These are phyloP conservation scores for Leptomonas seymouri DNA, from an alignment of 208 protist genomes.

Conservation along the genomic window DNA sequence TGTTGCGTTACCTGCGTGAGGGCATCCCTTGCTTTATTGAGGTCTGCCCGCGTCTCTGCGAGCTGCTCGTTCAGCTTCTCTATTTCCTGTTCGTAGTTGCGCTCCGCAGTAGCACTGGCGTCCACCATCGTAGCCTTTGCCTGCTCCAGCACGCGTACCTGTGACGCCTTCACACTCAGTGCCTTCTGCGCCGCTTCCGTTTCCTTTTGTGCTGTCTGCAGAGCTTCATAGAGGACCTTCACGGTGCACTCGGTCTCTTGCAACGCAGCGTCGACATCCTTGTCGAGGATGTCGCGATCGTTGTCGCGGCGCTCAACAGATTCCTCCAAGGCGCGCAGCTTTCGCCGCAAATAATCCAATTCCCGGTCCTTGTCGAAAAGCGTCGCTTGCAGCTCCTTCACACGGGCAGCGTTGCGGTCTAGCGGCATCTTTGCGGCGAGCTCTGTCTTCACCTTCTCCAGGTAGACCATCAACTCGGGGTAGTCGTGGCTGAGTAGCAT, in stretches of 20 bases:
- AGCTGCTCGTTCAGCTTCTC: slow-evolving; percentile 27
- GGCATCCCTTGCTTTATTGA: slow-evolving; percentile 8
- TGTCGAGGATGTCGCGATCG: slow-evolving; percentile 36
- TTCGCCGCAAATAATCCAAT: slow-evolving; percentile 18
- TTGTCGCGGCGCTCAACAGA: slow-evolving; percentile 47
- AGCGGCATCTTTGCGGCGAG: slow-evolving; percentile 23
- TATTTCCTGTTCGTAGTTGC: slow-evolving; percentile 39
- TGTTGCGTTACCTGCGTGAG: background rate
- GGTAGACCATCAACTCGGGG: slow-evolving; percentile 39
- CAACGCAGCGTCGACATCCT: slow-evolving; percentile 45
- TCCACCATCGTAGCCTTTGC: slow-evolving; percentile 16
- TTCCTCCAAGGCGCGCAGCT: slow-evolving; percentile 39
- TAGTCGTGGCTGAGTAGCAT: slow-evolving; percentile 50
- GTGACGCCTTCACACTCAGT: slow-evolving; percentile 11
- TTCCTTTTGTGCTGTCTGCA: slow-evolving; percentile 41
- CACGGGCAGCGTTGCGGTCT: slow-evolving; percentile 22
- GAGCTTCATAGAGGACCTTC: slow-evolving; percentile 48
- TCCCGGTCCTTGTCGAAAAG: slow-evolving; percentile 38
- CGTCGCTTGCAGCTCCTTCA: slow-evolving; percentile 33
- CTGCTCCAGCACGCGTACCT: slow-evolving; percentile 27
- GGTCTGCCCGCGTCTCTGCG: slow-evolving; percentile 4
- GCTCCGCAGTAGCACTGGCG: slow-evolving; percentile 37
- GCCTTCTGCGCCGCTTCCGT: slow-evolving; percentile 24
- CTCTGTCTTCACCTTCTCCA: slow-evolving; percentile 34
- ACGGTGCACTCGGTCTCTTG: slow-evolving; percentile 68